These are phyloP conservation scores for Agrocybe praecox DNA, from an alignment of 768 basidiomycete genomes.

Conservation along the genomic window DNA sequence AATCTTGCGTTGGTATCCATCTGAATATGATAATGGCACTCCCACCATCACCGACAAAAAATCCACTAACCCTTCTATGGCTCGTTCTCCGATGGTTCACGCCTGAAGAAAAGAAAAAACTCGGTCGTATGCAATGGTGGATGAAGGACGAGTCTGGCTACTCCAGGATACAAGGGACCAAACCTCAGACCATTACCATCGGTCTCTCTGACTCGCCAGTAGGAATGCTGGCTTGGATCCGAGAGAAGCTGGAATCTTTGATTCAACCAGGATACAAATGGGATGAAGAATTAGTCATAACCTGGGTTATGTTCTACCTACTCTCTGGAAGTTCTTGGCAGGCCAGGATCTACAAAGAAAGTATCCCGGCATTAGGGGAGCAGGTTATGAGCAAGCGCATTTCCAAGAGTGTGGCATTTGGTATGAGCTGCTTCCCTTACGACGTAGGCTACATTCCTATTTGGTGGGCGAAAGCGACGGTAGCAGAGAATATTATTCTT, in stretches of 20 bases:
- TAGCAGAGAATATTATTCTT: constrained; percentile 41
- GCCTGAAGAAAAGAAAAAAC: constrained; percentile 29
- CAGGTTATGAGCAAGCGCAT: constrained; percentile 22
- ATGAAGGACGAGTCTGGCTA: constrained; percentile 36
- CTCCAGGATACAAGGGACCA: constrained; percentile 36
- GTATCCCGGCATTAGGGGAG: constrained; percentile 9
- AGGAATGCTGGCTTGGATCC: constrained; percentile 50
- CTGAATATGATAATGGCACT: constrained; percentile 27
- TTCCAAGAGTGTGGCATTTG: constrained; percentile 34
- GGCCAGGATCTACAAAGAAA: constrained; percentile 36
- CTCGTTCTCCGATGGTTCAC: constrained; percentile 32
- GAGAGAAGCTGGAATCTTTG: constrained; percentile 36
- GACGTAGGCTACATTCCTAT: constrained; percentile 36
- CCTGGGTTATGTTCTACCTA: constrained; percentile 42
- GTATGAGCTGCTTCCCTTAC: constrained; percentile 43
- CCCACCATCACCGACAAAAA: constrained; percentile 23
- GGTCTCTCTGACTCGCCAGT: constrained; percentile 52
- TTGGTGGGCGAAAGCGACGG: constrained; percentile 42
- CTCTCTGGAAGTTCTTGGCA: constrained; percentile 34
- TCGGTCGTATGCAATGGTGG: constrained; percentile 30
- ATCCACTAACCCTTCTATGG: constrained; percentile 25
- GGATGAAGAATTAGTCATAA: constrained; percentile 33
- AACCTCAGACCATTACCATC: constrained; percentile 50
- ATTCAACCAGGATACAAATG: constrained; percentile 27
- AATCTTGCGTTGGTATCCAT: constrained; percentile 27